Evolutionary conservation across 768 basidiomycete species (phyloP), one percentile per base, ranked within the genome.

Genomic region (Paxillus ammoniavirescens): DNA sequence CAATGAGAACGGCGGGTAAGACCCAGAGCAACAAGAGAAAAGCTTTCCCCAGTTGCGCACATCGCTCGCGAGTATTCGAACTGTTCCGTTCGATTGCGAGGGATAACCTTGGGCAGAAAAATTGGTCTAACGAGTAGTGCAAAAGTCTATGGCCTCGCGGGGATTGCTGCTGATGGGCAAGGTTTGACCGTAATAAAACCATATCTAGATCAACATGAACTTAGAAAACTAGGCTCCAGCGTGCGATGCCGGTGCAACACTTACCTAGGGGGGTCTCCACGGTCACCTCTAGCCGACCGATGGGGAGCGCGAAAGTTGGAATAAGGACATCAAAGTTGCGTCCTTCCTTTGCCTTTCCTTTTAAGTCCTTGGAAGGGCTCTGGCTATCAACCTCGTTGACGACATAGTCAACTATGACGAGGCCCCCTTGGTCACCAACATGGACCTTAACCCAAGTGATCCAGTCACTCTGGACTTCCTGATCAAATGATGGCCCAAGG

Each of bases 241-340:
- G 30, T n/a, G 13, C 3, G 43, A 30, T 33, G 26, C 23, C 33
- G 13, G 21, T n/a, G 18, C 18, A 36, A 35, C 13, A 63, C 81
- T 55, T 65, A 87, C 89, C 86, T 58, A 76, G 61, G 57, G 72
- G 66, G 17, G 68, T 65, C 44, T 83, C 82, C 47, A 91, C 65
- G 18, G 74, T 73, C 2, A 89, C 85, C 62, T 87, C 83, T 53
- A 91, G 69, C 63, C 77, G 75, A 42, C 84, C 83, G 41, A 91
- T 73, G 7, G 87, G 82, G n/a, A 90, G 70, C 4, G 81, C 66
- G 61, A 92, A 92, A n/a, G 82, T 81, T 8, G 90, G 90, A 42
- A 92, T 65, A 42, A 87, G 70, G 17, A 90, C 66, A 56, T 80
- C 69, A 15, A 84, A 50, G 26, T 62, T 55, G 3, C 60, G 59